These are phyloP conservation scores for Stachybotrys chartarum DNA, from an alignment of 2,329 filamentous ascomycete species.

Conservation along the genomic window DNA sequence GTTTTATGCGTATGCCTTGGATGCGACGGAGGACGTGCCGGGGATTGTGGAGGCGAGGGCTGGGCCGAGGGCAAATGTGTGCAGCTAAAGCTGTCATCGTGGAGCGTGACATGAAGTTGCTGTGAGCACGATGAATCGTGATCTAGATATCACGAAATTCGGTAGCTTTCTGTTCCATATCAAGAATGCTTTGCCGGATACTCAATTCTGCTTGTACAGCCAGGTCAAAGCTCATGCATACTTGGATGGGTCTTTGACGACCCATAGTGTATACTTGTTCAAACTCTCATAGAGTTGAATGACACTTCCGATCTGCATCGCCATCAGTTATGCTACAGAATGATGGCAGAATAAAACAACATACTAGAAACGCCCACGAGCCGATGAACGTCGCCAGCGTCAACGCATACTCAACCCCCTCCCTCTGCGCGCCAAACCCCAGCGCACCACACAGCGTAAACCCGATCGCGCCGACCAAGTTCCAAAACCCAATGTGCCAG, in stretches of 20 bases:
- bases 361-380: constrained; percentile 38
- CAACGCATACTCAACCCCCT: constrained; percentile 31
- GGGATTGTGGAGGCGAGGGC: constrained; percentile 5
- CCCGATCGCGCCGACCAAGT: constrained; percentile 54
- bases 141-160: not conserved
- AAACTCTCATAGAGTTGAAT: constrained; percentile 17
- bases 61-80: constrained; percentile 8
- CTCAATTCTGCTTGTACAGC: too few species aligned
- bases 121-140: too few species aligned
- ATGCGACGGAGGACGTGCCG: constrained; percentile 7
- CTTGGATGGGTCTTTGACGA: constrained; percentile 4
- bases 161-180: not conserved
- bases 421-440: constrained; percentile 36
- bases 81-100: not conserved
- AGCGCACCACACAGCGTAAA: constrained; percentile 56
- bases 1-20: constrained; percentile 6
- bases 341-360: not conserved
- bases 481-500: constrained; percentile 63
- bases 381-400: constrained; percentile 42
- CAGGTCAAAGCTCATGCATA: not conserved
- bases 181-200: not conserved
- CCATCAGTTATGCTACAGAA: constrained; percentile 28
- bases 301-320: constrained; percentile 26
- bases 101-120: too few species aligned
- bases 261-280: constrained; percentile 14